Evolutionary conservation across 768 basidiomycete species (phyloP).

Genomic region (Russula foetens): DNA sequence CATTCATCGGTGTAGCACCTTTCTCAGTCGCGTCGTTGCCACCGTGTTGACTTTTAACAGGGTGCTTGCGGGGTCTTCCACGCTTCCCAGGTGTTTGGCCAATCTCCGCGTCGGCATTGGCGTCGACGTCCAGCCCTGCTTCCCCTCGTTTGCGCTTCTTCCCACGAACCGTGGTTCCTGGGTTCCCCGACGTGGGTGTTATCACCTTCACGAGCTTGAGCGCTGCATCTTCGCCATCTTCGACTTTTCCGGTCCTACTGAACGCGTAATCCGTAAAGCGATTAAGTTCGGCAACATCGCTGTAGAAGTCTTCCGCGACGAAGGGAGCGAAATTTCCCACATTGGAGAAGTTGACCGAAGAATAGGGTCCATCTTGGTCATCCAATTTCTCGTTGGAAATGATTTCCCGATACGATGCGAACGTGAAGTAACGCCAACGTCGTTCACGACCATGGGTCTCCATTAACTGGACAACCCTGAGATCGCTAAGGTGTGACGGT

Average conservation of each 20-base stretch:
- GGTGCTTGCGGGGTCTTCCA: constrained; percentile 28
- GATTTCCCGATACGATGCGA: constrained; percentile 56
- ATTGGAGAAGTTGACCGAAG: constrained; percentile 38
- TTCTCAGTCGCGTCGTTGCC: constrained; percentile 9
- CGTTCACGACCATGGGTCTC: constrained; percentile 84
- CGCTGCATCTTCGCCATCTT: constrained; percentile 10
- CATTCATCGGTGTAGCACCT: neutral
- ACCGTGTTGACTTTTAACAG: constrained; percentile 21
- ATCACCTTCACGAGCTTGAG: constrained; percentile 14
- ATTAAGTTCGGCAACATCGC: constrained; percentile 33
- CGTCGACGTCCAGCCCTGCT: constrained; percentile 13
- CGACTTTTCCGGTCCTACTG: constrained; percentile 10
- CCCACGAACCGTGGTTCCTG: constrained; percentile 26
- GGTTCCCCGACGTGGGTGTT: neutral
- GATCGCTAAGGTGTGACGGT: constrained; percentile 65
- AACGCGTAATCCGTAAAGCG: constrained; percentile 46
- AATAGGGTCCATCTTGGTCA: constrained; percentile 35
- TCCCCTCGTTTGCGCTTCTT: constrained; percentile 31
- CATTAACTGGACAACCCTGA: constrained; percentile 61
- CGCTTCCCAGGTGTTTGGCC: constrained; percentile 28
- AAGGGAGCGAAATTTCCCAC: constrained; percentile 48
- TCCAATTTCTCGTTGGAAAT: constrained; percentile 61
- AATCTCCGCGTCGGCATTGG: neutral
- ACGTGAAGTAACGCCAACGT: constrained; percentile 76
- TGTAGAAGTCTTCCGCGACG: constrained; percentile 48